Evolutionary conservation across 2,329 filamentous ascomycete species (phyloP), one percentile per base, ranked within the genome.

Genomic region (Penicillium corylophilum): DNA sequence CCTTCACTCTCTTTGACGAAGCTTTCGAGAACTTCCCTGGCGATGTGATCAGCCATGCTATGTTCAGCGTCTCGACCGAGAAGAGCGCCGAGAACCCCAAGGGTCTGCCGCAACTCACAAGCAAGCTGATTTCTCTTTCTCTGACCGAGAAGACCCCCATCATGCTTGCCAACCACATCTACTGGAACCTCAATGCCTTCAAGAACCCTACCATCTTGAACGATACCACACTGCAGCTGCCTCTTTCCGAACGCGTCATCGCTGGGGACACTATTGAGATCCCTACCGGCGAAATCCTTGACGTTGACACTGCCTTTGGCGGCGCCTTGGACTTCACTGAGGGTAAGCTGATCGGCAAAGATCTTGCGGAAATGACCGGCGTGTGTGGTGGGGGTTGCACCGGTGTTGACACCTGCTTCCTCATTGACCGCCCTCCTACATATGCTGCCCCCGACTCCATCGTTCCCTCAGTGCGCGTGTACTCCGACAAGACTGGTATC

Each of bases 331-430:
- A 79, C 75, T 96, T 91, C 86, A 89, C 84, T 44, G 72, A 80
- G 23, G 87, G 90, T 9, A 95, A 95, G 77, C 81, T 89, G 62
- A 77, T 96, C 44, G 90, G 91, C 24, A 77, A 84, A 31, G 85
- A 89, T 60, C 79, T 90, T 46, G 73, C 77, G 20, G 78, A 83
- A 45, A 75, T 92, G 2, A 58, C 79, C 8, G 84, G 83, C 38
- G 89, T 93, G 73, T 96, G 93, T 68, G 92, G 91, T 15, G 81
- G 79, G 57, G 84, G 83, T 70, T 97, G 93, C 77, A 87, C 82
- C 0, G 93, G 93, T 24, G 95, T 95, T 71, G 91, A 93, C 79
- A 78, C 77, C 53, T 76, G 75, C 56, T 80, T 74, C 63, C 67
- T 79, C 44, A 60, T 79, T 31, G 76, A 79, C 55, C 71, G 74